Percentiles rank a stretch among this genome's conserved stretches.
Conservation (phyloP, 352 stramenopile genomes). For the Globisporangium cederbergense region DNA sequence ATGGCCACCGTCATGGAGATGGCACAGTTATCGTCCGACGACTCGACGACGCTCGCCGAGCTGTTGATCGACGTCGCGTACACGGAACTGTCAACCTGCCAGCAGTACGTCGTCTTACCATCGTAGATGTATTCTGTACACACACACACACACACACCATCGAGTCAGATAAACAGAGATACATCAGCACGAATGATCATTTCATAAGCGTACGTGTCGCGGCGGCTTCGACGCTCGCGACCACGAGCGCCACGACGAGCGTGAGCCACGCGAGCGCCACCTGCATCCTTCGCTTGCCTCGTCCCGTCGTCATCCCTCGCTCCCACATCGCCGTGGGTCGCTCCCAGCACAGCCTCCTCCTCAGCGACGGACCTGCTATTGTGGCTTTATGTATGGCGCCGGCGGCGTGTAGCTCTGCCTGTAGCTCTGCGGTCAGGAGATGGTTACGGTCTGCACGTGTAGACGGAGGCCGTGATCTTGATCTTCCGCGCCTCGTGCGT, state of each 20-base stretch:
- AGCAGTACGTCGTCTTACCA: constrained; percentile 57
- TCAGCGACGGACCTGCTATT: background rate
- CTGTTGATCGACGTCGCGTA: constrained; percentile 46
- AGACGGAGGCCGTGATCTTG: background rate
- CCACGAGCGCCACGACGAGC: constrained; percentile 15
- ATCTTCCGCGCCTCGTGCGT: background rate
- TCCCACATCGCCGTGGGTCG: constrained; percentile 14
- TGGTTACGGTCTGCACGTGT: background rate
- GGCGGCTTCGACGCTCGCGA: constrained; percentile 7
- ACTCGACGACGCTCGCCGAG: constrained; percentile 31
- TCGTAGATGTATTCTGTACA: constrained; percentile 26
- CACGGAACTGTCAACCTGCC: constrained; percentile 50
- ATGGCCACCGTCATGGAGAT: constrained; percentile 46
- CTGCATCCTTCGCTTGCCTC: constrained; percentile 7
- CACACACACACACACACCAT: background rate
- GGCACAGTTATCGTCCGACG: constrained; percentile 46
- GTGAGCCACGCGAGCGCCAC: constrained; percentile 14
- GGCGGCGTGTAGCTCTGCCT: background rate
- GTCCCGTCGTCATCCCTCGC: background rate
- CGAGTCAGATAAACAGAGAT: background rate
- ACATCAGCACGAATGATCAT: background rate
- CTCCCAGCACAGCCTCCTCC: constrained; percentile 3
- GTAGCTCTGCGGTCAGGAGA: background rate
- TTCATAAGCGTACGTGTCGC: constrained; percentile 9
- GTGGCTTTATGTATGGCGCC: background rate